Evolutionary conservation across 2,329 filamentous ascomycete species (phyloP), one percentile per base, ranked within the genome.

Genomic region (Xylaria sp.): DNA sequence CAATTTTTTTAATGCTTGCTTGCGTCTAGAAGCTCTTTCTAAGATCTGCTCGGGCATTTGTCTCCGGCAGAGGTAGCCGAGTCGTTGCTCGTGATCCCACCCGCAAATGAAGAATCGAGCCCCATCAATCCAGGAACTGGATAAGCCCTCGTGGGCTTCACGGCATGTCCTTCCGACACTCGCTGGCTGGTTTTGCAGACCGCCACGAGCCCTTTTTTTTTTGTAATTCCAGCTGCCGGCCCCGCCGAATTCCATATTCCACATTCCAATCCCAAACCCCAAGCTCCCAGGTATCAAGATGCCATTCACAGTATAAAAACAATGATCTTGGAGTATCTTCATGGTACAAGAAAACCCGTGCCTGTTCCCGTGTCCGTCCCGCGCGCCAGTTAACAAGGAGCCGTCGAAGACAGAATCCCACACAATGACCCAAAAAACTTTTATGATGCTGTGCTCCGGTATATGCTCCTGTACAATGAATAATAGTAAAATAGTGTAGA

Each of bases 371-470:
- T 66, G 52, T 63, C 66, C 63, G 64, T 70, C 62, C 67, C 70
- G 66, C 70, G 70, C 70, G 70, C 71, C 71, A 54, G 63, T 62
- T 30, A 60, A 62, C 57, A 66, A 58, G 66, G 68, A 68, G 62
- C 66, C 67, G 60, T 68, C 61, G 63, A 68, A 66, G 63, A 66
- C 54, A 70, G 60, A 70, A 64, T 66, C 65, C 65, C 67, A 59
- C 67, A 59, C 59, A 68, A 69, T 68, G 63, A 70, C 67, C 69
- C 68, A 70, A 71, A 30, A 68, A 63, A 68, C 59, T 65, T 73
- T 76, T 76, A 76, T 76, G 76, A 79, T 78, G 77, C 76, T 76
- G 73, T 78, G 75, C 77, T 79, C 78, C 77, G 69, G 68, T 76
- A 78, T 78, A 78, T 77, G 76, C 72, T 72, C 76, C 76, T 78